Evolutionary conservation across 2,329 filamentous ascomycete genomes (phyloP).

Genomic region (Fusarium irregulare): DNA sequence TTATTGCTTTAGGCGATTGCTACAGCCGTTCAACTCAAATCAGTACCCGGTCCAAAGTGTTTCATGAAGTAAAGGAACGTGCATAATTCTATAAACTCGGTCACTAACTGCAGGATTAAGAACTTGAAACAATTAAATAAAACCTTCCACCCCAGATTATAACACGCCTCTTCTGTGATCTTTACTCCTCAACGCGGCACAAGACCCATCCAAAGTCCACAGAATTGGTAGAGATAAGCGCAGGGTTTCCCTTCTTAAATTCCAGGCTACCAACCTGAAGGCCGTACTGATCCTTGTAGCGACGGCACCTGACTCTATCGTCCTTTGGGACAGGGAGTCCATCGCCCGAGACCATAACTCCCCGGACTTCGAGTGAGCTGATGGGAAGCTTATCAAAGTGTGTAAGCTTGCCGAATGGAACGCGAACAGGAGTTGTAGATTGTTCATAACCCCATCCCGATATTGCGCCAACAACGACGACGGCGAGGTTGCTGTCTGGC

Average conservation of each 20-base stretch:
- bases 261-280: background rate
- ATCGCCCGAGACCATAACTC: background rate
- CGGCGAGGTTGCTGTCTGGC: background rate
- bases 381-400: background rate
- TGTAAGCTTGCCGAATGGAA: background rate
- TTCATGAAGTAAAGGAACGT: too few relatives aligned
- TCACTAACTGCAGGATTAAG: too few relatives aligned
- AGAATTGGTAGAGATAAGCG: background rate
- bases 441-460: background rate
- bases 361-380: background rate
- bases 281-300: background rate
- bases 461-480: background rate
- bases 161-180: accelerated
- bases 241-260: background rate
- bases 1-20: too few relatives aligned
- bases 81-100: too few relatives aligned
- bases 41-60: too few relatives aligned
- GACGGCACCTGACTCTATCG: background rate
- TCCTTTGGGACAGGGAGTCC: background rate
- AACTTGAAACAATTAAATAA: too few relatives aligned
- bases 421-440: background rate
- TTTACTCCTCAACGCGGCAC: background rate
- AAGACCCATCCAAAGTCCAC: background rate
- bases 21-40: too few relatives aligned
- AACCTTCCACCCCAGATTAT: accelerated